These are phyloP conservation scores for Setomelanomma holmii DNA, from an alignment of 2,329 filamentous ascomycete genomes.

Conservation along the genomic window DNA sequence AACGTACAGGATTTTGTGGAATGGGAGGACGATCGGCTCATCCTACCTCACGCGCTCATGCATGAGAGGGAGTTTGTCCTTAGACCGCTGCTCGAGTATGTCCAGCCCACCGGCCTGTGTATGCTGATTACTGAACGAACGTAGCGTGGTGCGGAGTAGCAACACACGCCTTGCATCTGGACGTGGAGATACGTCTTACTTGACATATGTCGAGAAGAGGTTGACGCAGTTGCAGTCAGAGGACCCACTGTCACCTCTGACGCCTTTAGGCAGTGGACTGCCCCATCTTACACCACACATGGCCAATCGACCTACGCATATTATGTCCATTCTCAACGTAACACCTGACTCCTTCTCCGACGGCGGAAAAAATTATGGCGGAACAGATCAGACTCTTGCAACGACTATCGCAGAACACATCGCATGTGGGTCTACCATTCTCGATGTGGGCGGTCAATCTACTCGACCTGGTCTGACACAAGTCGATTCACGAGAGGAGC, in stretches of 20 bases:
- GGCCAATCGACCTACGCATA: constrained; percentile 62
- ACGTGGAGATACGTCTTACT: neutral
- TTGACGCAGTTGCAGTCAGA: constrained; percentile 31
- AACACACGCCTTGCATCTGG: neutral
- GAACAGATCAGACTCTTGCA: constrained; percentile 59
- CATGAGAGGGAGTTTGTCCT: constrained; percentile 93
- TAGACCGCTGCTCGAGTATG: constrained; percentile 80
- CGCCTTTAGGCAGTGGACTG: constrained; percentile 44
- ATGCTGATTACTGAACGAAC: constrained; percentile 18
- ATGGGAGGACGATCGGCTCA: constrained; percentile 70
- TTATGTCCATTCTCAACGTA: constrained; percentile 95
- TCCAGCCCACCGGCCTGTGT: constrained; percentile 2
- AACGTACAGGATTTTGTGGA: neutral
- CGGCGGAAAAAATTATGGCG: constrained; percentile 65
- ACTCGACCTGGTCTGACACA: constrained; percentile 78
- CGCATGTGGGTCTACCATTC: constrained; percentile 75
- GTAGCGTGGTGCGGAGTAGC: constrained; percentile 29
- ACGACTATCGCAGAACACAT: constrained; percentile 69
- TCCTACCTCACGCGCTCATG: constrained; percentile 84
- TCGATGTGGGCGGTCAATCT: constrained; percentile 93
- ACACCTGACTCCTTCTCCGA: constrained; percentile 98
- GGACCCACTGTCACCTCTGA: constrained; percentile 48
- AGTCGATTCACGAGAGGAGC: constrained; percentile 75
- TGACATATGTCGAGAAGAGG: neutral
- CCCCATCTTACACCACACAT: constrained; percentile 36